Evolutionary conservation across 495 filamentous ascomycete genomes (phyloP).

Genomic region (Podospora sp.): DNA sequence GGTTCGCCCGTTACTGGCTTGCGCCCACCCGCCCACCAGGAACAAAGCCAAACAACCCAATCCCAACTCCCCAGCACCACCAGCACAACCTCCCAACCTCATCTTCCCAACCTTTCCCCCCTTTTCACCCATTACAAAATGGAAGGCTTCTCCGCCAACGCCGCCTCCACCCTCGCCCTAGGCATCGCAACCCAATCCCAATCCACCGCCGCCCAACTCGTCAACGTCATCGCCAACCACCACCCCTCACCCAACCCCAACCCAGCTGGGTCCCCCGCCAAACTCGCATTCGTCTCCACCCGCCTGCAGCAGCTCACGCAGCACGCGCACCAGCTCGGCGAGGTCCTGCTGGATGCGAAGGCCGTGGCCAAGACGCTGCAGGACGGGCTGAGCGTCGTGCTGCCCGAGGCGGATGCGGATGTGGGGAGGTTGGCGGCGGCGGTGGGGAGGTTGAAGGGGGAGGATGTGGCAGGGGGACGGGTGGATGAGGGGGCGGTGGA

Average conservation of each 20-base stretch:
- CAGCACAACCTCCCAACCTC: too few relatives aligned
- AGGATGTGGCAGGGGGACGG: background rate
- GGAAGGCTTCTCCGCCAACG: background rate
- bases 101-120: too few relatives aligned
- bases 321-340: conserved; percentile 11
- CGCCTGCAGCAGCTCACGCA: conserved; percentile 17
- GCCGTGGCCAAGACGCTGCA: background rate
- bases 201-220: background rate
- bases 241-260: conserved; percentile 3
- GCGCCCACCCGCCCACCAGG: too few relatives aligned
- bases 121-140: background rate
- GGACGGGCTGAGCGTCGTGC: background rate
- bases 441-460: background rate
- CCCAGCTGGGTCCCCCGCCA: background rate
- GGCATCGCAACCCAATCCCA: background rate
- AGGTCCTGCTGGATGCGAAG: conserved; percentile 1
- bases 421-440: background rate
- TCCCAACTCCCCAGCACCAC: too few relatives aligned
- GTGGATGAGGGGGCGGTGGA: background rate
- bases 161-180: background rate
- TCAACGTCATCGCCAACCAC: conserved; percentile 1
- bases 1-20: too few relatives aligned
- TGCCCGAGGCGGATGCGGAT: conserved; percentile 4
- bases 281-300: conserved; percentile 8
- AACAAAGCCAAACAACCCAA: too few relatives aligned